A percentile compares a stretch with the other conserved stretches of the same genome.
phyloP scores from a whole-genome alignment of 2,329 filamentous ascomycete species.

The Diaporthe nobilis region DNA sequence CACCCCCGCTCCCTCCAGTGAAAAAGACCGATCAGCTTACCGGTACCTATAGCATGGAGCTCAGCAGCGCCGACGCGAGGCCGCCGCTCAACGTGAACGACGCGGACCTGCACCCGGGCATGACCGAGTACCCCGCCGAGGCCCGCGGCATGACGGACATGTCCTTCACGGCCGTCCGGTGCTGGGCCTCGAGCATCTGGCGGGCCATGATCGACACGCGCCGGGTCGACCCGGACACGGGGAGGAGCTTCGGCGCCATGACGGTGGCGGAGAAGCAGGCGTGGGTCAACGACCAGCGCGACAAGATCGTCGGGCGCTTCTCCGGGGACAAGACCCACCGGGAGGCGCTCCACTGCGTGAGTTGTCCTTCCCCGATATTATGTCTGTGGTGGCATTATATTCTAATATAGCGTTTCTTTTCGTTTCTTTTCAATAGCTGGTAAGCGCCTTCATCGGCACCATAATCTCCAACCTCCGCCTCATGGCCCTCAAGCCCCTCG shows the following conservation, averaged over 20 bases:
- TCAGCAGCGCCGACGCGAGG: conserved; percentile 43
- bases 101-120: conserved; percentile 62
- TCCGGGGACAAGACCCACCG: neutral
- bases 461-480: conserved; percentile 19
- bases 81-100: conserved; percentile 72
- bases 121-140: conserved; percentile 62
- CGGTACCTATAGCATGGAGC: conserved; percentile 57
- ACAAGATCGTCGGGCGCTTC: conserved; percentile 86
- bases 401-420: neutral
- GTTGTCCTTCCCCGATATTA: too few species aligned
- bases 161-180: conserved; percentile 56
- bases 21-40: too few species aligned
- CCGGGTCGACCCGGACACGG: conserved; percentile 1
- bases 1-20: too few species aligned
- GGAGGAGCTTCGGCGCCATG: conserved; percentile 3
- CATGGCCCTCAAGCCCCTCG: conserved; percentile 8
- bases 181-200: conserved; percentile 16
- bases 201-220: conserved; percentile 11
- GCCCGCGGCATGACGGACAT: conserved; percentile 70
- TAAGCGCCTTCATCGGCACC: conserved; percentile 21
- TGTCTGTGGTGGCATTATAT: neutral
- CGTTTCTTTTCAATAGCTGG: neutral
- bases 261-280: conserved; percentile 63
- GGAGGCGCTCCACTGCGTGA: neutral
- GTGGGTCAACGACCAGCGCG: conserved; percentile 80